Conservation (phyloP, 805 yeast species). For the Wickerhamomyces strasburgensis region DNA sequence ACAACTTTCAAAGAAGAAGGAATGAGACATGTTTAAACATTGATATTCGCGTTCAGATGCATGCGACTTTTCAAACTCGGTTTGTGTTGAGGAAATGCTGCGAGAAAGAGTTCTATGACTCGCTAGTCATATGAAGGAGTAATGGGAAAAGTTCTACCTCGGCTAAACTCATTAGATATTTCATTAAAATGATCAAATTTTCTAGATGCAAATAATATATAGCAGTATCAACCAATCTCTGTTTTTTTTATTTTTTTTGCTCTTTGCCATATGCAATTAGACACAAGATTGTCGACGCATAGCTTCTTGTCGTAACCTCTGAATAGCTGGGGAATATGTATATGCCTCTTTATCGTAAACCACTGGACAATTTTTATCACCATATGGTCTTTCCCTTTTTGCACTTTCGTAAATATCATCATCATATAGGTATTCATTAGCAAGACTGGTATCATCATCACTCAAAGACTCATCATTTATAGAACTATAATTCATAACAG, state of each 20-base stretch:
- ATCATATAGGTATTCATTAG: constrained; percentile 31
- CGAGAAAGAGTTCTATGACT: too few species aligned
- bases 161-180: too few species aligned
- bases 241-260: not conserved
- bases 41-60: too few species aligned
- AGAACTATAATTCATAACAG: constrained; percentile 8
- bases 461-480: constrained; percentile 10
- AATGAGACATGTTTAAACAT: too few species aligned
- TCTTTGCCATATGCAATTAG: not conserved
- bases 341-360: constrained; percentile 27
- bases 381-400: constrained; percentile 31
- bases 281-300: constrained; percentile 8
- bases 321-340: constrained; percentile 22
- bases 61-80: too few species aligned
- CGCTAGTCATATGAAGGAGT: too few species aligned
- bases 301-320: constrained; percentile 23
- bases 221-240: too few species aligned
- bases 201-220: too few species aligned
- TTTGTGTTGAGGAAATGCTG: too few species aligned
- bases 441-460: not conserved
- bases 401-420: constrained; percentile 31
- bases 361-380: constrained; percentile 40
- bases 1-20: too few species aligned
- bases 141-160: too few species aligned
- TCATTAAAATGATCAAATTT: too few species aligned